A percentile compares a stretch with the other conserved stretches of the same genome.
phyloP scores from a whole-genome alignment of 495 filamentous ascomycete genomes.

The Emericellopsis terricola region DNA sequence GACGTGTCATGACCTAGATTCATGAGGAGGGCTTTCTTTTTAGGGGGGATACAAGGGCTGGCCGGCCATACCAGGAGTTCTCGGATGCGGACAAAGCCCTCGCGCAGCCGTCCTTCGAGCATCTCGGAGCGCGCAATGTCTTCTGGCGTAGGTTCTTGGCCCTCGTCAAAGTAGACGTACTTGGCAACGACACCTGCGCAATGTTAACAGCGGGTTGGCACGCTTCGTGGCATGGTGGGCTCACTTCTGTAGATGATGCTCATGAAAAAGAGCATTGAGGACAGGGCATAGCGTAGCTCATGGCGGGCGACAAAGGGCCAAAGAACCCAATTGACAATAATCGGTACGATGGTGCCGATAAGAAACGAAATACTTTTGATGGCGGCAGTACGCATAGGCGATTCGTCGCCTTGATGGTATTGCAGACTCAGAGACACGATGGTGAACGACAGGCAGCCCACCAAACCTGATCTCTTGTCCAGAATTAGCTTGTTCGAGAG shows the following conservation, averaged over 20 bases:
- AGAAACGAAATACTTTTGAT: constrained; percentile 29
- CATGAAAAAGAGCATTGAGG: constrained; percentile 34
- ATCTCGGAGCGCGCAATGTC: constrained; percentile 36
- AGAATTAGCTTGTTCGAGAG: background rate
- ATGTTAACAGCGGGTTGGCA: background rate
- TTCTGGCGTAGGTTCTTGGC: constrained; percentile 25
- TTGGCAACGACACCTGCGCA: constrained; percentile 27
- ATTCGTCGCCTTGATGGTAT: constrained; percentile 11
- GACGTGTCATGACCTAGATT: constrained; percentile 27
- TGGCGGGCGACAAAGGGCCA: constrained; percentile 43
- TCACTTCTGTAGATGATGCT: constrained; percentile 31
- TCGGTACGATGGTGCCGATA: constrained; percentile 28
- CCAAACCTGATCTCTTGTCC: constrained; percentile 23
- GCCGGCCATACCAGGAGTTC: constrained; percentile 27
- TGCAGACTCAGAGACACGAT: constrained; percentile 31
- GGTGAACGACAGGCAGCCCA: constrained; percentile 37
- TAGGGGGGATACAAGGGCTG: background rate
- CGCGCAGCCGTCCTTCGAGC: constrained; percentile 35
- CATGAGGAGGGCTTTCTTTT: background rate
- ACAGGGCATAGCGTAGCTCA: constrained; percentile 35
- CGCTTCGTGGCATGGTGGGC: constrained; percentile 1
- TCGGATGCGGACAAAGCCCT: constrained; percentile 38
- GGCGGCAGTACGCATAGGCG: constrained; percentile 23
- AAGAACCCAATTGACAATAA: constrained; percentile 37
- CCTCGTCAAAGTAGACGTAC: constrained; percentile 38